Evolutionary conservation across 345 rosid genomes (phyloP).

Genomic region (Zanthoxylum bungeanum): DNA sequence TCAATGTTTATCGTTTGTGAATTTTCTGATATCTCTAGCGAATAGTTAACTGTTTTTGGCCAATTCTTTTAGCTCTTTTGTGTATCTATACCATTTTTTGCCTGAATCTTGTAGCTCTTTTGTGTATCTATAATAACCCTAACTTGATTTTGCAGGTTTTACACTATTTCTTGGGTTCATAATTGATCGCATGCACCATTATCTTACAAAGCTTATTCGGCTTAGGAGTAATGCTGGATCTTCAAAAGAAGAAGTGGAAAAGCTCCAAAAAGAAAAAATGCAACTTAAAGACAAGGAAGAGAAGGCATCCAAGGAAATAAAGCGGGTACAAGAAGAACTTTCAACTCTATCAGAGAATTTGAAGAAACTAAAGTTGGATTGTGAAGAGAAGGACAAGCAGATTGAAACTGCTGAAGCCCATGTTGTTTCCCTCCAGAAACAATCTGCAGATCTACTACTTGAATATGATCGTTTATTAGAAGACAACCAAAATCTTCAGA

Average conservation of each 20-base stretch:
- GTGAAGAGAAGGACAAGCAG: conserved; percentile 62
- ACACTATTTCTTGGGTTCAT: conserved; percentile 84
- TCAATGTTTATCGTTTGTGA: background rate
- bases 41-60: background rate
- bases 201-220: conserved; percentile 59
- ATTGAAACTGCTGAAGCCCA: conserved; percentile 79
- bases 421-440: conserved; percentile 76
- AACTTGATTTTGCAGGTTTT: conserved; percentile 60
- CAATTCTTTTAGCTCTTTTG: no score
- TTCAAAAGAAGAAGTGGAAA: conserved; percentile 62
- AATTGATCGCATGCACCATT: conserved; percentile 81
- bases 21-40: conserved; percentile 1
- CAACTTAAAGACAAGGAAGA: conserved; percentile 67
- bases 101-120: background rate
- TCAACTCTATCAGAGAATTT: conserved; percentile 42
- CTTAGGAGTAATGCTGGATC: conserved; percentile 57
- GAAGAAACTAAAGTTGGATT: conserved; percentile 65
- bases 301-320: conserved; percentile 53
- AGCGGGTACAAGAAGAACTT: conserved; percentile 50
- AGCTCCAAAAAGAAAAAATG: conserved; percentile 52
- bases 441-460: conserved; percentile 76
- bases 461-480: conserved; percentile 84
- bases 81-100: background rate
- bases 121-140: conserved; percentile 7
- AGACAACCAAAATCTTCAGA: conserved; percentile 87